Evolutionary conservation across 1,284 basidiomycete genomes (phyloP).

Genomic region (Cryptococcus wingfieldii): DNA sequence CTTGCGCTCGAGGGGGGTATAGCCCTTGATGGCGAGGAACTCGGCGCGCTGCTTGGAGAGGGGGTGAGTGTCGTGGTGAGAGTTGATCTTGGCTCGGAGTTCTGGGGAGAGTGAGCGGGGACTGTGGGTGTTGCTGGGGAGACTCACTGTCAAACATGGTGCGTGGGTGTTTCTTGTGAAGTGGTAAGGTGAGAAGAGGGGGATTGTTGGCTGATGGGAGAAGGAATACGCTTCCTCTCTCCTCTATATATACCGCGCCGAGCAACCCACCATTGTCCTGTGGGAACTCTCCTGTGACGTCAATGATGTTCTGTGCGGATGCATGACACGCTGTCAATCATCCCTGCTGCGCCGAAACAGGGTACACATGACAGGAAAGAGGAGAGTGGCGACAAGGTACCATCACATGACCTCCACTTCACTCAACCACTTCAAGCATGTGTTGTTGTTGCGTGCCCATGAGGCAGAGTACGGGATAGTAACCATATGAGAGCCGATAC

Average conservation of each 20-base stretch:
- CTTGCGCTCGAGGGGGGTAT: constrained; percentile 34
- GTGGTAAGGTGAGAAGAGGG: not conserved
- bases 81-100: constrained; percentile 22
- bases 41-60: constrained; percentile 29
- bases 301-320: too few species aligned
- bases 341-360: too few species aligned
- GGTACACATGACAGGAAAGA: too few species aligned
- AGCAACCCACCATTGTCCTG: too few species aligned
- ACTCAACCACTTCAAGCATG: too few species aligned
- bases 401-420: too few species aligned
- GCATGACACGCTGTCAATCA: too few species aligned
- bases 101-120: constrained; percentile 3
- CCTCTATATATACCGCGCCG: not conserved
- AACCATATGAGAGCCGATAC: too few species aligned
- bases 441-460: too few species aligned
- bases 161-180: not conserved
- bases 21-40: constrained; percentile 26
- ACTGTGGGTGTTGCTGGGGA: not conserved
- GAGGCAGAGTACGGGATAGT: too few species aligned
- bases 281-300: too few species aligned
- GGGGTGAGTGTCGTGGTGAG: constrained; percentile 21
- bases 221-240: not conserved
- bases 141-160: not conserved
- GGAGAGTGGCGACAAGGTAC: too few species aligned
- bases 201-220: not conserved